These are phyloP conservation scores for Ustilago lituana DNA, from an alignment of 1,284 basidiomycete genomes.

Conservation along the genomic window DNA sequence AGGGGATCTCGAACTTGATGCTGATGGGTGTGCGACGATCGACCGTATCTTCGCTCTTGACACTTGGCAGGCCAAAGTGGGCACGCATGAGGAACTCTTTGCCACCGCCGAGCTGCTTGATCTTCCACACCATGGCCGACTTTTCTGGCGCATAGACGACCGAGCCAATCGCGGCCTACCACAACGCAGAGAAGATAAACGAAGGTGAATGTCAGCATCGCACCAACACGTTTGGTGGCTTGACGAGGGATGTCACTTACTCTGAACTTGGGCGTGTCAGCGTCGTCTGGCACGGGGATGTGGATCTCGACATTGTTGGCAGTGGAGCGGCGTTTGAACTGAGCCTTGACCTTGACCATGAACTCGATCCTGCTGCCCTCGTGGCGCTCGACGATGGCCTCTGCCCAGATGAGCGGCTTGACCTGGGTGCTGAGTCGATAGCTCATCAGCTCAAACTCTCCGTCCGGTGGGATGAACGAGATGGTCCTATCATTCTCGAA, in stretches of 20 bases:
- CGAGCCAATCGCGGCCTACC: slow-evolving; percentile 56
- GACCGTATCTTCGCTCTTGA: slow-evolving; percentile 73
- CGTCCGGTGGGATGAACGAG: slow-evolving; percentile 98
- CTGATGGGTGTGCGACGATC: slow-evolving; percentile 93
- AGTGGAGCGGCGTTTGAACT: slow-evolving; percentile 94
- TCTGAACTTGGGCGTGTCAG: slow-evolving; percentile 95
- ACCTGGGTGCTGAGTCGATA: slow-evolving; percentile 95
- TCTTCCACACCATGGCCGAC: slow-evolving; percentile 67
- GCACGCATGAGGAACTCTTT: slow-evolving; percentile 67
- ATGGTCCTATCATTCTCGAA: slow-evolving; percentile 99
- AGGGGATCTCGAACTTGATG: slow-evolving; percentile 97
- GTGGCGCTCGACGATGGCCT: slow-evolving; percentile 94
- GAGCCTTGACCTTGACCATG: slow-evolving; percentile 96
- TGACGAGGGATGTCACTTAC: slow-evolving; percentile 2
- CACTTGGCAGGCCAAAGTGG: slow-evolving; percentile 66
- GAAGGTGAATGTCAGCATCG: slow-evolving; percentile 2
- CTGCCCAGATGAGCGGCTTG: slow-evolving; percentile 97
- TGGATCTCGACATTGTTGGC: slow-evolving; percentile 99
- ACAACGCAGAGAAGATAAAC: neutral
- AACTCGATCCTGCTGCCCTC: slow-evolving; percentile 94
- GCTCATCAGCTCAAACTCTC: slow-evolving; percentile 98
- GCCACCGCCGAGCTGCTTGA: slow-evolving; percentile 66
- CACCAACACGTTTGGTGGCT: too few relatives aligned
- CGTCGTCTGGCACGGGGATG: slow-evolving; percentile 97
- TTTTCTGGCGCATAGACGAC: slow-evolving; percentile 66